A percentile compares a stretch with the other conserved stretches of the same genome.
Evolutionary conservation across 2,329 filamentous ascomycete species (phyloP).

Genomic region (Trichoderma lentiforme): DNA sequence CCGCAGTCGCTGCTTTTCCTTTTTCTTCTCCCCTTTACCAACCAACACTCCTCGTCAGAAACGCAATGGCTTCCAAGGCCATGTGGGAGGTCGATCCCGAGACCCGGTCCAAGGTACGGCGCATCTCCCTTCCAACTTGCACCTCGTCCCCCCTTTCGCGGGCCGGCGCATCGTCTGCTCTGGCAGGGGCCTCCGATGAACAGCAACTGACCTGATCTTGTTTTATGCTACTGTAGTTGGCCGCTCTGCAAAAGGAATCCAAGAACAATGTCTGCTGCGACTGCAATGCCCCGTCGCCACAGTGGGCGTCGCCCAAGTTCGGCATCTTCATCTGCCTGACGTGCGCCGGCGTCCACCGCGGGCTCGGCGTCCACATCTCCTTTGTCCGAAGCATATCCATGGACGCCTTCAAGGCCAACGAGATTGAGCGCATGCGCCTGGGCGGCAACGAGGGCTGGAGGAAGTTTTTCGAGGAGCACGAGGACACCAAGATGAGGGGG

Average conservation of each 20-base stretch:
- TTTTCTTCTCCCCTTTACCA: not conserved
- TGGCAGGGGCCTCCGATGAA: not conserved
- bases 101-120: conserved; percentile 82
- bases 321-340: conserved; percentile 98
- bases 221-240: conserved; percentile 57
- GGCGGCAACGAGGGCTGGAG: conserved; percentile 89
- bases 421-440: conserved; percentile 89
- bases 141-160: not conserved
- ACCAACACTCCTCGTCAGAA: not conserved
- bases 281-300: conserved; percentile 90
- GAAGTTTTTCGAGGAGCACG: conserved; percentile 76
- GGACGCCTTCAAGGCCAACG: conserved; percentile 93
- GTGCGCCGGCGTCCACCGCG: conserved; percentile 91
- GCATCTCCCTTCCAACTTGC: conserved; percentile 13
- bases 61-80: conserved; percentile 63
- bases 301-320: conserved; percentile 98
- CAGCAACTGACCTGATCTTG: conserved; percentile 17
- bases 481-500: conserved; percentile 63
- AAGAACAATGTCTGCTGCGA: conserved; percentile 91
- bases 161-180: conserved; percentile 14
- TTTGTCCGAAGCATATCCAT: conserved; percentile 97
- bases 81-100: conserved; percentile 99
- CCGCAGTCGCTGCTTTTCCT: not conserved
- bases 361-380: conserved; percentile 94
- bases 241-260: conserved; percentile 84